phyloP scores from a whole-genome alignment of 768 basidiomycete genomes.

The Leccinum variicolor region DNA sequence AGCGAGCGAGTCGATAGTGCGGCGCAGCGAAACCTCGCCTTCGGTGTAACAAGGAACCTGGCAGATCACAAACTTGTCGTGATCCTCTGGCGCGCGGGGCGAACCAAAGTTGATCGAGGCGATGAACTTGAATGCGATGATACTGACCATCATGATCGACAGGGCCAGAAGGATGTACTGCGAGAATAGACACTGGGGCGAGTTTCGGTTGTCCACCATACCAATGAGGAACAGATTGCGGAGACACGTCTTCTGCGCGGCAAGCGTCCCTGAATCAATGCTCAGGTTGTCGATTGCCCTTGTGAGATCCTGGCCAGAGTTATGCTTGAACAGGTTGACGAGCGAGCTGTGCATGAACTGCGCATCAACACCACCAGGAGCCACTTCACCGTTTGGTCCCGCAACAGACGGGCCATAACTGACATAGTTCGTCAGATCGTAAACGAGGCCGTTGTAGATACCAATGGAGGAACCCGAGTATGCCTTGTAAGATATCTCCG shows the following conservation, averaged over 20 bases:
- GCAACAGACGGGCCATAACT: conserved; percentile 57
- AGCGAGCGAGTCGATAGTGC: conserved; percentile 92
- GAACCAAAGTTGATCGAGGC: conserved; percentile 84
- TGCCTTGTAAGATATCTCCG: conserved; percentile 71
- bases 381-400: conserved; percentile 47
- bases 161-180: conserved; percentile 88
- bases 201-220: conserved; percentile 88
- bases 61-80: conserved; percentile 96
- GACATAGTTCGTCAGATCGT: conserved; percentile 84
- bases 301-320: conserved; percentile 77
- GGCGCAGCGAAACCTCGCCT: conserved; percentile 79
- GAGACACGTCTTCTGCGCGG: conserved; percentile 80
- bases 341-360: conserved; percentile 74
- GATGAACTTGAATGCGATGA: conserved; percentile 96
- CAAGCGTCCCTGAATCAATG: conserved; percentile 58
- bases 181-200: conserved; percentile 88
- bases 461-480: conserved; percentile 61
- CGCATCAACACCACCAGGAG: conserved; percentile 39
- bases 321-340: conserved; percentile 68
- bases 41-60: conserved; percentile 99
- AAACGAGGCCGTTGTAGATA: conserved; percentile 85
- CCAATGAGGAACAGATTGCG: conserved; percentile 93
- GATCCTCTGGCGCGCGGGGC: conserved; percentile 85
- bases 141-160: conserved; percentile 87
- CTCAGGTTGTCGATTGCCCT: conserved; percentile 62